These are phyloP conservation scores for Coemansia sp. DNA, from an alignment of 192 early-diverging fungal genomes.

Conservation along the genomic window DNA sequence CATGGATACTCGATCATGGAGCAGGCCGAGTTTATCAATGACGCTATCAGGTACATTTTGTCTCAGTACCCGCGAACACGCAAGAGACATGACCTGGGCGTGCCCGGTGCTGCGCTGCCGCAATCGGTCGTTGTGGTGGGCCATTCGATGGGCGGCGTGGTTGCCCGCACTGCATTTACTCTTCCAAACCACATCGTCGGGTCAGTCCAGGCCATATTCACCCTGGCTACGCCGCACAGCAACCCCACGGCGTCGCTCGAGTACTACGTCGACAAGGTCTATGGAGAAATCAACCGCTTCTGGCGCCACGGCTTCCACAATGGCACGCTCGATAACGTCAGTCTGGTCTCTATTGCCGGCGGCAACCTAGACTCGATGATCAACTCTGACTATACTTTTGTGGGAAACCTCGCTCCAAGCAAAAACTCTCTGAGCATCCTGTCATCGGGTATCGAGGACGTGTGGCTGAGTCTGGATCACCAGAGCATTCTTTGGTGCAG, in stretches of 20 bases:
- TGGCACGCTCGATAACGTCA: slow-evolving; percentile 53
- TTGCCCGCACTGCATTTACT: slow-evolving; percentile 73
- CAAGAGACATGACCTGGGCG: slow-evolving; percentile 7
- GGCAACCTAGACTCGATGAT: slow-evolving; percentile 85
- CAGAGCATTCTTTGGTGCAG: slow-evolving; percentile 88
- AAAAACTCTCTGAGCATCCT: slow-evolving; percentile 74
- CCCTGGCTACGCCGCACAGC: slow-evolving; percentile 84
- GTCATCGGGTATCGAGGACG: slow-evolving; percentile 71
- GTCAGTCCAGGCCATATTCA: slow-evolving; percentile 78
- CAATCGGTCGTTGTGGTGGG: slow-evolving; percentile 78
- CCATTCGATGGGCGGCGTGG: slow-evolving; percentile 98
- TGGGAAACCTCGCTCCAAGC: slow-evolving; percentile 60
- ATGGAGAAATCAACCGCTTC: slow-evolving; percentile 61
- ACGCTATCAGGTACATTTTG: slow-evolving; percentile 72
- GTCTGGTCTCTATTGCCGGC: slow-evolving; percentile 84
- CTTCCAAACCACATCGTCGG: slow-evolving; percentile 66
- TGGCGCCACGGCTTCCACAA: slow-evolving; percentile 59
- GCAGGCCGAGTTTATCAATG: slow-evolving; percentile 83
- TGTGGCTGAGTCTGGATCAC: slow-evolving; percentile 89
- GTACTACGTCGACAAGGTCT: slow-evolving; percentile 55
- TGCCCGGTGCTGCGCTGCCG: slow-evolving; percentile 50
- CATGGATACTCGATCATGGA: slow-evolving; percentile 75
- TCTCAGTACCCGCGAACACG: slow-evolving; percentile 60
- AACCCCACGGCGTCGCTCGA: slow-evolving; percentile 74
- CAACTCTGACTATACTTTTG: slow-evolving; percentile 69